phyloP scores from a whole-genome alignment of 106 monocot species.

The Acorus calamus region DNA sequence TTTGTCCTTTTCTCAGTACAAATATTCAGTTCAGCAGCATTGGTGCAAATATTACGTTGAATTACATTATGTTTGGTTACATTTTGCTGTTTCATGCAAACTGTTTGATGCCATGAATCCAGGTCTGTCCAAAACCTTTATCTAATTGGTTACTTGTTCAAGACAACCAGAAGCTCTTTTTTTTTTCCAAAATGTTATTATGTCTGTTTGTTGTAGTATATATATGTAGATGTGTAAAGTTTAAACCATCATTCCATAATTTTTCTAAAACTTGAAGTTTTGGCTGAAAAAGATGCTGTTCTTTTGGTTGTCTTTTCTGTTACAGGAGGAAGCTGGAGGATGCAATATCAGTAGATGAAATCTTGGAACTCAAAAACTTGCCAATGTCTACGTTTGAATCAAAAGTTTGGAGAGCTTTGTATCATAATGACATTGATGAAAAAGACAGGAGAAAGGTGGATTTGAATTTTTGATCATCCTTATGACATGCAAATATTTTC shows the following conservation, averaged over 20 bases:
- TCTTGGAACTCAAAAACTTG: conserved; percentile 11
- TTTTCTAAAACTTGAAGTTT: too few species aligned
- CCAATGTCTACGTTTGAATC: conserved; percentile 37
- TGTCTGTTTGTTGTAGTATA: background rate
- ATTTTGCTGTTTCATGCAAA: too few species aligned
- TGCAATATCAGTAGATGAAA: conserved; percentile 15
- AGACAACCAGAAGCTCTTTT: background rate
- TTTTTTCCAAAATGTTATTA: background rate
- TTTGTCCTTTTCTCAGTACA: background rate
- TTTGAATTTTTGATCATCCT: too few species aligned
- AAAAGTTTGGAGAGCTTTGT: conserved; percentile 31
- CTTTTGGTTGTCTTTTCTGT: background rate
- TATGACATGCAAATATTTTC: too few species aligned
- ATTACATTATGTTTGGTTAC: too few species aligned
- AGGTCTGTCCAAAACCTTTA: background rate
- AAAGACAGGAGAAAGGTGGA: conserved; percentile 37
- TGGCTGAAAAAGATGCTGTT: too few species aligned
- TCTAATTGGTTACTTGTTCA: background rate
- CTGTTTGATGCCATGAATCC: background rate
- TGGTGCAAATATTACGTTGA: too few species aligned
- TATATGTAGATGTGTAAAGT: too few species aligned
- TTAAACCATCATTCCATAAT: too few species aligned
- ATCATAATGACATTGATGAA: conserved; percentile 8
- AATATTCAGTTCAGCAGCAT: too few species aligned
- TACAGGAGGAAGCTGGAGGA: conserved; percentile 43